A percentile compares a stretch with the other conserved stretches of the same genome.
phyloP scores from a whole-genome alignment of 2,329 filamentous ascomycete species.

The Penicillium sp. region DNA sequence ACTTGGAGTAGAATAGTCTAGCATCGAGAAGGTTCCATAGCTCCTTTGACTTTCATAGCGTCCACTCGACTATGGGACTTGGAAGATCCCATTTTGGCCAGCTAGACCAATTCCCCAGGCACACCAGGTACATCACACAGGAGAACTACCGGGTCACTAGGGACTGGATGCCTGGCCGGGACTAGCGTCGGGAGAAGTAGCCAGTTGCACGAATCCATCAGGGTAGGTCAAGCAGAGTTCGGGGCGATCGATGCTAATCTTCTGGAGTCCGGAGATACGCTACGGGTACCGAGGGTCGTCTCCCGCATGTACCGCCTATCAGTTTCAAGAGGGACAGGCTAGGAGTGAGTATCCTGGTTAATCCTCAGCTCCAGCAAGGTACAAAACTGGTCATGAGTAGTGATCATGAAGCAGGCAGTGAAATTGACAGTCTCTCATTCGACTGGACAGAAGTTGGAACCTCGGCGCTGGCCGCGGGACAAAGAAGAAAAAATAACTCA shows the following conservation, averaged over 20 bases:
- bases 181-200: conserved; percentile 17
- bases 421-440: neutral
- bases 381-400: neutral
- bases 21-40: conserved; percentile 25
- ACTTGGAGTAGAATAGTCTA: neutral
- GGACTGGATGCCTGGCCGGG: conserved; percentile 14
- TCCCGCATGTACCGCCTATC: conserved; percentile 6
- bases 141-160: neutral
- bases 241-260: conserved; percentile 9
- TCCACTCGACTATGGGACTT: conserved; percentile 4
- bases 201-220: conserved; percentile 9
- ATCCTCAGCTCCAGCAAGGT: neutral
- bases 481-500: neutral
- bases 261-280: conserved; percentile 17
- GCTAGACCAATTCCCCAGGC: neutral
- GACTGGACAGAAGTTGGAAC: neutral
- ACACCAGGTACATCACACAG: neutral
- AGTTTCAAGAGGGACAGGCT: neutral
- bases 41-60: conserved; percentile 7
- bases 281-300: conserved; percentile 15
- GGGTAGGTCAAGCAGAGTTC: neutral
- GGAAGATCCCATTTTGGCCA: neutral
- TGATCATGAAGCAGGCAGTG: neutral
- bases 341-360: neutral
- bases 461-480: neutral